Percentiles rank a stretch among this genome's conserved stretches.
phyloP scores from a whole-genome alignment of 768 basidiomycete genomes.

The Favolaschia claudopus region DNA sequence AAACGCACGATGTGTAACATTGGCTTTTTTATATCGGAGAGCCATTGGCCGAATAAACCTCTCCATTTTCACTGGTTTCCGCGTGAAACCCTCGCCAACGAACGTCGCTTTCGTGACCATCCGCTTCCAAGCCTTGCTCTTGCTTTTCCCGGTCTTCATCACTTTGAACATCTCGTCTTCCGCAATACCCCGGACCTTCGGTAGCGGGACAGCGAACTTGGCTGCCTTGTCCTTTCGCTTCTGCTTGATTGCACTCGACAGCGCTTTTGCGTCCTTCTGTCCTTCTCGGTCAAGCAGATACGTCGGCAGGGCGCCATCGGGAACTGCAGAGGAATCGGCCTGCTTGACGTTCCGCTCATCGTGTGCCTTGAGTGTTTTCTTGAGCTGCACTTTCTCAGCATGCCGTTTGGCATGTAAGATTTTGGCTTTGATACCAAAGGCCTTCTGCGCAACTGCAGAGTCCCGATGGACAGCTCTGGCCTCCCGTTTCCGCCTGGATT shows the following conservation, averaged over 20 bases:
- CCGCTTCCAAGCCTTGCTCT: constrained; percentile 97
- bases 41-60: constrained; percentile 98
- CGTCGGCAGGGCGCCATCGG: constrained; percentile 92
- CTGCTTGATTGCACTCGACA: constrained; percentile 96
- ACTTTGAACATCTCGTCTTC: constrained; percentile 99
- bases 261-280: constrained; percentile 97
- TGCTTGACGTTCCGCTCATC: constrained; percentile 99
- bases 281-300: constrained; percentile 97
- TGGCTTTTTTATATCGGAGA: constrained; percentile 95
- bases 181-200: constrained; percentile 96
- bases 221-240: constrained; percentile 99
- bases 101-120: constrained; percentile 99
- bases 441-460: constrained; percentile 89
- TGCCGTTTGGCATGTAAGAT: constrained; percentile 97
- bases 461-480: constrained; percentile 79
- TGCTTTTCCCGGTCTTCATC: constrained; percentile 95
- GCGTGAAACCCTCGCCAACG: constrained; percentile 96
- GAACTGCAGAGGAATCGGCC: constrained; percentile 80
- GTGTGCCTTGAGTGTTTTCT: constrained; percentile 99
- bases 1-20: constrained; percentile 95
- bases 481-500: constrained; percentile 77
- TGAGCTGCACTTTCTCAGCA: constrained; percentile 97
- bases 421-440: constrained; percentile 97
- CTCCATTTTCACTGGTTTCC: constrained; percentile 99
- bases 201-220: constrained; percentile 95